phyloP scores from a whole-genome alignment of 2,329 filamentous ascomycete species.

The Fusarium buharicum region DNA sequence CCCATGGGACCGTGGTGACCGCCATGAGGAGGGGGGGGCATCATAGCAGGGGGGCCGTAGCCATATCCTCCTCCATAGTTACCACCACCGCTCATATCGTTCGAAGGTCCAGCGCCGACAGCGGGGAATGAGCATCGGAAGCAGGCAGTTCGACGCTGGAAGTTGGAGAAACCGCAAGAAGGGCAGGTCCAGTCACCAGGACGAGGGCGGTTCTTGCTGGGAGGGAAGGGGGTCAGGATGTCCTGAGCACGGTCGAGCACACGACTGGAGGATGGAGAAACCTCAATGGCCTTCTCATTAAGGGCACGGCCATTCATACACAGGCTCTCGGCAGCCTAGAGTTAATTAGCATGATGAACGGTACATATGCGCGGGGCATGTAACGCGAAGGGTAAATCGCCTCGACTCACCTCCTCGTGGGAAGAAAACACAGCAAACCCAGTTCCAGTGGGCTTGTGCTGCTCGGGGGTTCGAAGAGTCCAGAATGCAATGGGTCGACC shows the following conservation, averaged over 20 bases:
- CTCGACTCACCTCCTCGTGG: slow-evolving; percentile 87
- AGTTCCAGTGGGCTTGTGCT: slow-evolving; percentile 99
- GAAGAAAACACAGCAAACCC: slow-evolving; percentile 99
- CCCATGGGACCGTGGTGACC: slow-evolving; percentile 67
- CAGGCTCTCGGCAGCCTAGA: slow-evolving; percentile 90
- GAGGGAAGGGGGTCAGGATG: slow-evolving; percentile 96
- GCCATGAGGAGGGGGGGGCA: slow-evolving; percentile 78
- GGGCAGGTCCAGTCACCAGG: slow-evolving; percentile 99
- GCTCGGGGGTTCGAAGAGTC: slow-evolving; percentile 96
- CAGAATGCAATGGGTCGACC: slow-evolving; percentile 98
- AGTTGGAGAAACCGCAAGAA: slow-evolving; percentile 98
- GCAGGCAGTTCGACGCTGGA: slow-evolving; percentile 96
- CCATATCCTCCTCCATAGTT: slow-evolving; percentile 63
- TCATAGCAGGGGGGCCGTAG: slow-evolving; percentile 80
- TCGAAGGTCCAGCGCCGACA: slow-evolving; percentile 78
- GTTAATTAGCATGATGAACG: slow-evolving; percentile 22
- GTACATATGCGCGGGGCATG: neutral
- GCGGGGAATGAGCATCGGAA: slow-evolving; percentile 99
- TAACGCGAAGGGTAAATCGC: neutral
- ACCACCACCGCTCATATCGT: slow-evolving; percentile 73
- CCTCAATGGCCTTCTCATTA: slow-evolving; percentile 99
- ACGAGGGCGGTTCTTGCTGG: slow-evolving; percentile 96
- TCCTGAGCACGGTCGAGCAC: slow-evolving; percentile 95
- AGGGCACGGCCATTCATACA: slow-evolving; percentile 99
- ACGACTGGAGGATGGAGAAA: slow-evolving; percentile 95